Conservation (phyloP, 768 basidiomycete genomes). For the Boletales sp. region DNA sequence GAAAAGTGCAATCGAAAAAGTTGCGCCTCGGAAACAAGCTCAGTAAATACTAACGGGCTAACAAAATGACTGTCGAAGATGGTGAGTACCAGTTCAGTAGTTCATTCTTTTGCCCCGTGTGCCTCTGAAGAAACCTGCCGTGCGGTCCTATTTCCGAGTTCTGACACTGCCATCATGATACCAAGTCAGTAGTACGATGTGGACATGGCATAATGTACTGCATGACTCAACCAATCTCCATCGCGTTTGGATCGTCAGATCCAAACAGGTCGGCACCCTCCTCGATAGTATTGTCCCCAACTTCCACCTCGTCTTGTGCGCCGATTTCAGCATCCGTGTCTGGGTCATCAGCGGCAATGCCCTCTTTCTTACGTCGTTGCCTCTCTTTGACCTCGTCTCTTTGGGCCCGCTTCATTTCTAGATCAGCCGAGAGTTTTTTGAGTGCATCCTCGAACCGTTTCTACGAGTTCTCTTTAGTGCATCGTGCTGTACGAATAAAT, state of each 20-base stretch:
- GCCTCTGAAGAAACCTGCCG: too few species aligned
- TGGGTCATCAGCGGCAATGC: slow-evolving; percentile 41
- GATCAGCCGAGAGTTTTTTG: slow-evolving; percentile 80
- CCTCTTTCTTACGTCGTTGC: slow-evolving; percentile 68
- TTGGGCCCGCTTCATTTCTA: slow-evolving; percentile 81
- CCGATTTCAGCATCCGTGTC: slow-evolving; percentile 39
- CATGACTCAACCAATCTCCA: slow-evolving; percentile 28
- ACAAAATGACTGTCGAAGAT: too few species aligned
- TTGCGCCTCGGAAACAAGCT: too few species aligned
- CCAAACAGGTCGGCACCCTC: slow-evolving; percentile 42
- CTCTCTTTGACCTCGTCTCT: slow-evolving; percentile 78
- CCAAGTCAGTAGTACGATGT: too few species aligned
- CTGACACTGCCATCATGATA: too few species aligned
- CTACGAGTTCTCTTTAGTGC: slow-evolving; percentile 34
- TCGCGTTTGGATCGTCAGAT: slow-evolving; percentile 40
- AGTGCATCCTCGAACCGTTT: slow-evolving; percentile 92
- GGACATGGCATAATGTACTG: too few species aligned
- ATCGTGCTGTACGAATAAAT: background rate
- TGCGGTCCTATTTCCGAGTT: too few species aligned
- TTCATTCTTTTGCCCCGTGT: too few species aligned
- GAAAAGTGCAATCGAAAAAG: too few species aligned
- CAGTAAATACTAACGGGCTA: too few species aligned
- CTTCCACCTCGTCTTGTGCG: slow-evolving; percentile 35
- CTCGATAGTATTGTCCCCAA: slow-evolving; percentile 18
- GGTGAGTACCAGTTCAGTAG: too few species aligned